Evolutionary conservation across 139 green algal species (phyloP), one percentile per base, ranked within the genome.

Genomic region (Tetradesmus obliquus): DNA sequence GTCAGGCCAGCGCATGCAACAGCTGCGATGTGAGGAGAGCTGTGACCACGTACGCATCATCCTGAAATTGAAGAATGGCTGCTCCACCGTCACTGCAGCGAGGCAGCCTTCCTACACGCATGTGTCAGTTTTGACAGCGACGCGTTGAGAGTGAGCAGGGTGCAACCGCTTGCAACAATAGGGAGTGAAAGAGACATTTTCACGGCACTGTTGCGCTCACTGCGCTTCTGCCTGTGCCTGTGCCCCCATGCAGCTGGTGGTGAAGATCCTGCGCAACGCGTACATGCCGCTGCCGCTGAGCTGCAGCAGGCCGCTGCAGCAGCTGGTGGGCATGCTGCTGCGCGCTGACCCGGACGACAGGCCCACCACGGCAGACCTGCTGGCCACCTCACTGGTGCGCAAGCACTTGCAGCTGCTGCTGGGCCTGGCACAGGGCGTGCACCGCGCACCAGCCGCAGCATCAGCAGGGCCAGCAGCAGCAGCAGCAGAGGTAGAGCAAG

Each of bases 211-310:
- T 45, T 45, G 58, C 58, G 10, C 58, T 66, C 58, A 66, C 58
- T 66, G 58, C 10, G 58, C 58, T 24, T 24, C 13, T 51, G 32
- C 17, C 72, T 81, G 72, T 45, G 3, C 22, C 20, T 45, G 72
- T 81, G 20, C 57, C 6, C 79, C 10, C n/a, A 54, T 84, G 88
- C 88, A 92, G 80, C 62, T 90, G 55, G 86, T 94, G 88, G 93
- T 96, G 86, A 96, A 95, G 84, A 94, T 96, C 92, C 87, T 96
- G 71, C 92, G 93, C 32, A 94, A 90, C 55, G 93, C 93, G 0
- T 96, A 95, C 79, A 90, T 94, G 8, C 93, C 94, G 6, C 88
- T 96, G 60, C 94, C 94, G 1, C 86, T 92, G 6, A 32, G 79
- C 60, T 95, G 94, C 94, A 92, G 86, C 83, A 91, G 91, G 15